Conservation (phyloP, 2,329 filamentous ascomycete genomes). For the Phialophora expanda region DNA sequence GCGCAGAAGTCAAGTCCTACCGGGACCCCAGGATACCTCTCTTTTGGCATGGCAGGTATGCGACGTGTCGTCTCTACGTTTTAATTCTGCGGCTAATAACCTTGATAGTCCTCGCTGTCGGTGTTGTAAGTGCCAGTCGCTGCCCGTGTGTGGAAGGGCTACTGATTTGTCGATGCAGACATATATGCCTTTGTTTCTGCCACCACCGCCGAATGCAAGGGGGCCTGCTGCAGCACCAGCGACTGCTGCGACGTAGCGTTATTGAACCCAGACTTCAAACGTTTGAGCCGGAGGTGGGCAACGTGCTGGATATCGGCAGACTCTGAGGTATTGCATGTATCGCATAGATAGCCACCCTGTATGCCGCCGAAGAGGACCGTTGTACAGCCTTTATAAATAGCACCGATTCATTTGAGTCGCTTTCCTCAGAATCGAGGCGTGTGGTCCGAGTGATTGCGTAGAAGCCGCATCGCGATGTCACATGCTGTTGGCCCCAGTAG, state of each 20-base stretch:
- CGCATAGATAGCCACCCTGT: not conserved
- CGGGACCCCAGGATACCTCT: constrained; percentile 73
- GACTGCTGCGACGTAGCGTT: constrained; percentile 43
- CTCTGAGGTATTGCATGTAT: not conserved
- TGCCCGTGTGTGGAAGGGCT: not conserved
- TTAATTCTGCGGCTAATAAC: constrained; percentile 16
- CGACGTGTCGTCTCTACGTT: constrained; percentile 37
- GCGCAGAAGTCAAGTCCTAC: constrained; percentile 61
- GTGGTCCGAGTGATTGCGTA: not conserved
- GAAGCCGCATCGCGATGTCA: not conserved
- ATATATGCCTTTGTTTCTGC: constrained; percentile 70
- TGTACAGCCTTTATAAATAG: not conserved
- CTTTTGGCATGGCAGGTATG: constrained; percentile 78
- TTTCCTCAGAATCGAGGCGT: not conserved
- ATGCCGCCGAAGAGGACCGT: not conserved
- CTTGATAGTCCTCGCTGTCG: constrained; percentile 63
- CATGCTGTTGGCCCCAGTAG: not conserved
- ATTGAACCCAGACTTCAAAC: not conserved
- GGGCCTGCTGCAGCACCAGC: constrained; percentile 54
- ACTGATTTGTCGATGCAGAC: constrained; percentile 49
- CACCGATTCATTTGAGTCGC: not conserved
- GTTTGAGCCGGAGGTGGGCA: not conserved
- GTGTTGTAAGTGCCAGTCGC: constrained; percentile 49
- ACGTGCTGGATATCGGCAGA: not conserved
- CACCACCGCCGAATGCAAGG: constrained; percentile 52